phyloP scores from a whole-genome alignment of 192 early-diverging fungal genomes.

The Backusella circina region DNA sequence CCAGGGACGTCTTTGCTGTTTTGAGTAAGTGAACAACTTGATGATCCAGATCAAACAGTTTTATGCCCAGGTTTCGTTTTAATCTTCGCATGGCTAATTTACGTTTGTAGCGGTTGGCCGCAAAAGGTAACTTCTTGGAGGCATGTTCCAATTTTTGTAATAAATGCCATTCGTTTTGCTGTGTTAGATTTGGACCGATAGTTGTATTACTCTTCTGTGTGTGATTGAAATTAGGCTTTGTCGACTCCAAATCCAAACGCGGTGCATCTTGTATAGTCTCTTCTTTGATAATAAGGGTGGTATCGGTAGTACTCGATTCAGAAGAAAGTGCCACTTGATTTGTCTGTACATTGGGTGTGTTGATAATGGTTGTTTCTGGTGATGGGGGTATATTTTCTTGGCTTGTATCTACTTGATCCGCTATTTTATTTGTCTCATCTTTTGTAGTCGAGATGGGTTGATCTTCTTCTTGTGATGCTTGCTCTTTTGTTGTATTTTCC shows the following conservation, averaged over 20 bases:
- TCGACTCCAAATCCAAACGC: neutral
- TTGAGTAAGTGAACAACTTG: conserved; percentile 38
- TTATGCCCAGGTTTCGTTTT: conserved; percentile 60
- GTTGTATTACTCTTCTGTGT: neutral
- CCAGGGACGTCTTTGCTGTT: neutral
- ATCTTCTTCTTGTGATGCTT: neutral
- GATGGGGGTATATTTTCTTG: neutral
- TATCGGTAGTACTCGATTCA: neutral
- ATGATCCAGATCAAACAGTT: conserved; percentile 66
- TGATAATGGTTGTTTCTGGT: neutral
- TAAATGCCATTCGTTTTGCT: conserved; percentile 52
- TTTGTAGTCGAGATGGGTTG: neutral
- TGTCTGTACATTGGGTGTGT: neutral
- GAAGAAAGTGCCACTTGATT: neutral
- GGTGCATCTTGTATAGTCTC: neutral
- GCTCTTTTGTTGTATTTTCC: neutral
- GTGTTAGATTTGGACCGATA: neutral
- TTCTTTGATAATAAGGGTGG: neutral
- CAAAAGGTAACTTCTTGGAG: conserved; percentile 30
- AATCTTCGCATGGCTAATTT: conserved; percentile 50
- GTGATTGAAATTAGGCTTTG: neutral
- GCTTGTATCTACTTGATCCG: neutral
- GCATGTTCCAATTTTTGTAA: conserved; percentile 49
- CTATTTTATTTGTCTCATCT: neutral
- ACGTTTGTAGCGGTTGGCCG: conserved; percentile 51